These are phyloP conservation scores for Xerocomus nothofagi DNA, from an alignment of 1,284 basidiomycete species.

Conservation along the genomic window DNA sequence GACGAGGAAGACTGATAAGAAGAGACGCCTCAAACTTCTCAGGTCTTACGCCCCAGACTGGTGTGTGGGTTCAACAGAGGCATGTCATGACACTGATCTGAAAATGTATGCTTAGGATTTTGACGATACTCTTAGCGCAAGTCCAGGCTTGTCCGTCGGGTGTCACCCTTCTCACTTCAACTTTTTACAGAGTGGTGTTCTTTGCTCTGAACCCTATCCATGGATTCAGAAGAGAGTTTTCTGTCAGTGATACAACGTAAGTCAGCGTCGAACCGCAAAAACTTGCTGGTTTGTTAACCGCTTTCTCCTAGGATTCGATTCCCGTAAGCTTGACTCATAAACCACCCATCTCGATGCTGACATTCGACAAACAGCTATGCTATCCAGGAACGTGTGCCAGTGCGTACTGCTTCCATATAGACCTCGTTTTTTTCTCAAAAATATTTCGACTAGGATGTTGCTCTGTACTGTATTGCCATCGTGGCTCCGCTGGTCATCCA, in stretches of 20 bases:
- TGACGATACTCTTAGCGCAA: constrained; percentile 72
- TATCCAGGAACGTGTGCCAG: constrained; percentile 82
- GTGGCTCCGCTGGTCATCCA: constrained; percentile 70
- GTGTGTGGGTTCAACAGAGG: constrained; percentile 39
- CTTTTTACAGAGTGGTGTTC: constrained; percentile 55
- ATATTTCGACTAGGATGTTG: constrained; percentile 41
- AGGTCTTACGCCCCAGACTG: constrained; percentile 72
- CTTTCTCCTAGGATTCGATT: constrained; percentile 43
- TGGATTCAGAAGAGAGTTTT: constrained; percentile 86
- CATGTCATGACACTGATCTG: constrained; percentile 4
- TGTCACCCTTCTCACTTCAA: background rate
- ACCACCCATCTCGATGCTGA: constrained; percentile 17
- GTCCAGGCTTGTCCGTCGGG: constrained; percentile 33
- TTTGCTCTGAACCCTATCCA: constrained; percentile 69
- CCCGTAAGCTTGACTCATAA: constrained; percentile 45
- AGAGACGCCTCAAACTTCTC: constrained; percentile 47
- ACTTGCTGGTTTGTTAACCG: background rate
- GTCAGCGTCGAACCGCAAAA: constrained; percentile 22
- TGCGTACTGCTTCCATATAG: constrained; percentile 35
- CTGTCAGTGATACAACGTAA: constrained; percentile 75
- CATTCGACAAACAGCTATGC: constrained; percentile 64
- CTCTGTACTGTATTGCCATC: constrained; percentile 68
- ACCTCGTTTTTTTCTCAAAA: background rate
- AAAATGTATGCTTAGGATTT: constrained; percentile 48
- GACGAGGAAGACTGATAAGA: constrained; percentile 26